Evolutionary conservation across 257 asterid species (phyloP).

Genomic region (Lithospermum erythrorhizon): DNA sequence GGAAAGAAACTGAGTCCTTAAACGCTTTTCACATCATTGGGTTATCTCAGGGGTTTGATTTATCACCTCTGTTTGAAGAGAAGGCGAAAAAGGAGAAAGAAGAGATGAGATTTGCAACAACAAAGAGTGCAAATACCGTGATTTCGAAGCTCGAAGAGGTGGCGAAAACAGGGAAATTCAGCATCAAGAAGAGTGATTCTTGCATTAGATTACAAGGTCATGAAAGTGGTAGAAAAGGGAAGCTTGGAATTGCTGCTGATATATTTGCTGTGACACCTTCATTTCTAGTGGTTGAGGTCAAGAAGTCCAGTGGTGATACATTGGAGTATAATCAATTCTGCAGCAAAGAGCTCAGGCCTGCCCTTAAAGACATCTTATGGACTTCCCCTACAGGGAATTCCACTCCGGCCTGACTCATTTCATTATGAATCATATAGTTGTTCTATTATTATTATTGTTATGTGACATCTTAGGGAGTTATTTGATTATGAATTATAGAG

Average conservation of each 20-base stretch:
- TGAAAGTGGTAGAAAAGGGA: constrained; percentile 39
- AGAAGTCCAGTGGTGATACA: constrained; percentile 42
- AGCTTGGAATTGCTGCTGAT: constrained; percentile 40
- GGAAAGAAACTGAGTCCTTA: constrained; percentile 24
- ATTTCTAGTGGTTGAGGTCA: constrained; percentile 40
- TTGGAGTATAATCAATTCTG: constrained; percentile 45
- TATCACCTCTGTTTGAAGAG: constrained; percentile 45
- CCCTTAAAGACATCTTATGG: constrained; percentile 43
- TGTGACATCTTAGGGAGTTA: no score
- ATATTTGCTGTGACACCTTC: constrained; percentile 35
- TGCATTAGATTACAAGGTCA: constrained; percentile 34
- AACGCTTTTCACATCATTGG: constrained; percentile 46
- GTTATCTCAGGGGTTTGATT: constrained; percentile 36
- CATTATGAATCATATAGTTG: no score
- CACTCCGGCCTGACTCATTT: constrained; percentile 12
- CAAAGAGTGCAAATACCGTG: constrained; percentile 36
- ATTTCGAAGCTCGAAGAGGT: constrained; percentile 34
- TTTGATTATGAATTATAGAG: no score
- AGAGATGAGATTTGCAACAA: constrained; percentile 33
- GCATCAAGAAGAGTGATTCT: constrained; percentile 30
- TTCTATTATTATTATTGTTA: no score
- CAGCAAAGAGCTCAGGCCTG: constrained; percentile 40
- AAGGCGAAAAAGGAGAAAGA: constrained; percentile 30
- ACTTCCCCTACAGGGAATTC: constrained; percentile 23
- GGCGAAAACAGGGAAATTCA: constrained; percentile 34